These are phyloP conservation scores for Aspergillus taichungensis DNA, from an alignment of 495 filamentous ascomycete species.

Conservation along the genomic window DNA sequence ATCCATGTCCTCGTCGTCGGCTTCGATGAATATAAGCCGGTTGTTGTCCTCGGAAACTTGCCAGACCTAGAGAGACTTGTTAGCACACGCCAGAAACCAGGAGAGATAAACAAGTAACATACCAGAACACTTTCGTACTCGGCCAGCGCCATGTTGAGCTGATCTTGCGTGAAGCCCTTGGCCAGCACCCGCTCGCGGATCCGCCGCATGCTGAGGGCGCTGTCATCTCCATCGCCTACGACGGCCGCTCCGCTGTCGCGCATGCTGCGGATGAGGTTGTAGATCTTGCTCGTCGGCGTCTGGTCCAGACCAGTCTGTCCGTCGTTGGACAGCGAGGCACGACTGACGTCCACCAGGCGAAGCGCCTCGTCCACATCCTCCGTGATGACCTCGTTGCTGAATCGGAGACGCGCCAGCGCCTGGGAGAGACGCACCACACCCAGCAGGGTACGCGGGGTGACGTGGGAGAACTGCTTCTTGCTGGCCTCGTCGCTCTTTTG, in stretches of 20 bases:
- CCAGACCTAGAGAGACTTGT: constrained; percentile 60
- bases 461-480: constrained; percentile 86
- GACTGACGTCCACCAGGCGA: constrained; percentile 82
- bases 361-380: constrained; percentile 96
- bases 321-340: constrained; percentile 72
- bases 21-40: constrained; percentile 72
- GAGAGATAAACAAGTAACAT: constrained; percentile 35
- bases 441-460: constrained; percentile 84
- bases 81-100: constrained; percentile 8
- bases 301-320: constrained; percentile 52
- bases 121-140: constrained; percentile 87
- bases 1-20: constrained; percentile 50
- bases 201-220: constrained; percentile 76
- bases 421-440: constrained; percentile 90
- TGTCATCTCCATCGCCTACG: constrained; percentile 56
- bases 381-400: constrained; percentile 69
- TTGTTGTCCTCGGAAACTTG: constrained; percentile 84
- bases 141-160: constrained; percentile 74
- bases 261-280: constrained; percentile 80
- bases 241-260: constrained; percentile 75
- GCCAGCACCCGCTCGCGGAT: constrained; percentile 85
- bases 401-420: constrained; percentile 88
- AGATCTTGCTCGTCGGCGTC: constrained; percentile 82
- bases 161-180: constrained; percentile 93
- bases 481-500: constrained; percentile 81